Percentiles rank a stretch among this genome's conserved stretches.
Evolutionary conservation across 1,284 basidiomycete genomes (phyloP).

Genomic region (Ceratobasidium sp.): DNA sequence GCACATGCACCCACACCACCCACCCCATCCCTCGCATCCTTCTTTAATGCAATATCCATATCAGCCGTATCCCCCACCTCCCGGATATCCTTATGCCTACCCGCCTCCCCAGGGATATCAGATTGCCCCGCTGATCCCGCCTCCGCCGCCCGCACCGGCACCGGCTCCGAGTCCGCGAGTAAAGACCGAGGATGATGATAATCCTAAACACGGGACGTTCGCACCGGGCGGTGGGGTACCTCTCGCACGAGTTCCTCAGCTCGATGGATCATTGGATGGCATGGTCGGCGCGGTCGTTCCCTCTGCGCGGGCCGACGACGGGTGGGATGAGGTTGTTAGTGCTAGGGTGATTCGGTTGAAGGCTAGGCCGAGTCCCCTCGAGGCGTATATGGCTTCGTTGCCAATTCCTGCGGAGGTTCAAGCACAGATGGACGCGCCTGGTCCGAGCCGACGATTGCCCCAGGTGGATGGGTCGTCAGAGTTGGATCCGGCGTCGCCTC

Average conservation of each 20-base stretch:
- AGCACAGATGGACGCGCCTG: slow-evolving; percentile 42
- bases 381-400: slow-evolving; percentile 47
- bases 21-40: slow-evolving; percentile 31
- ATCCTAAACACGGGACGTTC: slow-evolving; percentile 27
- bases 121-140: slow-evolving; percentile 36
- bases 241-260: slow-evolving; percentile 68
- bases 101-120: slow-evolving; percentile 41
- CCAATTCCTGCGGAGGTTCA: slow-evolving; percentile 10
- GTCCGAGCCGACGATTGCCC: slow-evolving; percentile 22
- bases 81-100: slow-evolving; percentile 38
- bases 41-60: slow-evolving; percentile 29
- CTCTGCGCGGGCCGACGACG: slow-evolving; percentile 45
- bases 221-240: slow-evolving; percentile 14
- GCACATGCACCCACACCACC: slow-evolving; percentile 28
- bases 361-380: slow-evolving; percentile 41
- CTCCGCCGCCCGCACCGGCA: slow-evolving; percentile 42
- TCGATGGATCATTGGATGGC: slow-evolving; percentile 60
- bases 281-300: slow-evolving; percentile 64
- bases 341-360: background rate
- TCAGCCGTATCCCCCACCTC: slow-evolving; percentile 32
- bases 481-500: slow-evolving; percentile 40
- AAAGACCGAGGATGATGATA: slow-evolving; percentile 44
- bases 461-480: slow-evolving; percentile 26
- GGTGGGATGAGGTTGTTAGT: slow-evolving; percentile 21
- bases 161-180: slow-evolving; percentile 39